Conservation (phyloP, 164 flowering plant genomes). For the Chimonanthus praecox region DNA sequence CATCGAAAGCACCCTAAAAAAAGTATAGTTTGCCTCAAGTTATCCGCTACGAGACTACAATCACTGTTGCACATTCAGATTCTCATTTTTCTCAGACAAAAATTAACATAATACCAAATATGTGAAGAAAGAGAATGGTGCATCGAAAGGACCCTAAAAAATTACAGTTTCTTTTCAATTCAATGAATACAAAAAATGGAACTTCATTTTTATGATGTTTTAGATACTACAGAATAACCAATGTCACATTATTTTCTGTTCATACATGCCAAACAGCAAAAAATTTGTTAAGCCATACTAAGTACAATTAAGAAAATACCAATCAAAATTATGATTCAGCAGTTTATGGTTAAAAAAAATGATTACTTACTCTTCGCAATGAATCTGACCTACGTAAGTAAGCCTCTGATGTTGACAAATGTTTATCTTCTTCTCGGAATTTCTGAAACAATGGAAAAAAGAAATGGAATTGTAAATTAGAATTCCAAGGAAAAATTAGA, state of each 20-base stretch:
- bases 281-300: not conserved
- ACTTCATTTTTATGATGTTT: too few relatives aligned
- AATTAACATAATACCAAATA: not conserved
- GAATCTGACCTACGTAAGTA: slow-evolving; percentile 82
- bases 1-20: not conserved
- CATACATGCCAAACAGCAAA: not conserved
- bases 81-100: not conserved
- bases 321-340: not conserved
- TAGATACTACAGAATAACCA: too few relatives aligned
- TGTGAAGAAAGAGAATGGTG: not conserved
- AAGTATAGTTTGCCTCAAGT: not conserved
- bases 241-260: too few relatives aligned
- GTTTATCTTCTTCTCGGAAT: slow-evolving; percentile 83
- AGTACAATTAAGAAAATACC: too few relatives aligned
- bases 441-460: slow-evolving; percentile 39
- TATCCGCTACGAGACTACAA: not conserved
- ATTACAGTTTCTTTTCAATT: too few relatives aligned
- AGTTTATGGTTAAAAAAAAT: not conserved
- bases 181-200: too few relatives aligned
- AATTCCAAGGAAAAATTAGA: not conserved
- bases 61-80: too few relatives aligned
- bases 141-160: not conserved
- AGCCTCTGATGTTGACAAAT: slow-evolving; percentile 81
- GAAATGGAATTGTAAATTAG: not conserved
- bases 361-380: slow-evolving; percentile 63